Percentiles rank a stretch among this genome's conserved stretches.
Evolutionary conservation across 768 basidiomycete species (phyloP).

Genomic region (Russula compacta): DNA sequence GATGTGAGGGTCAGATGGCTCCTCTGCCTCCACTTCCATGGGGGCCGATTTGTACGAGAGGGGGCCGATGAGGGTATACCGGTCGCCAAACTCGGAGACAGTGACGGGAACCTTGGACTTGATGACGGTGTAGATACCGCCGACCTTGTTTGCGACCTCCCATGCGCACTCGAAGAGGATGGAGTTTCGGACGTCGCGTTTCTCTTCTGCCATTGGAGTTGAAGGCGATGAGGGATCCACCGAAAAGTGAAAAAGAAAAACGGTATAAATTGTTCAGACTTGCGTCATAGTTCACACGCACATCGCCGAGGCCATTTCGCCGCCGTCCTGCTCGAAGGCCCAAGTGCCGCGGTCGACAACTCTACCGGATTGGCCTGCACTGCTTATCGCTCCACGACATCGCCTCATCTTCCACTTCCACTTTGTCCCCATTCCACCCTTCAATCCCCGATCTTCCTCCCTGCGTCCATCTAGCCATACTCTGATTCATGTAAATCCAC

Average conservation of each 20-base stretch:
- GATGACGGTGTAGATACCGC: conserved; percentile 98
- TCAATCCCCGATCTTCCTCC: not conserved
- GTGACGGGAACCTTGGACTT: conserved; percentile 99
- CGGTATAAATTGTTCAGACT: not conserved
- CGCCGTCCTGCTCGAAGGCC: too few relatives aligned
- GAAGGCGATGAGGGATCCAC: conserved; percentile 2
- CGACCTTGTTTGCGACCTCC: conserved; percentile 99
- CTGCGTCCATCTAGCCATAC: too few relatives aligned
- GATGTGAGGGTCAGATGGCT: conserved; percentile 75
- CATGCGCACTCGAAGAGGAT: conserved; percentile 93
- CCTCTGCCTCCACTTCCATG: conserved; percentile 95
- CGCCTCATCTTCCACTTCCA: too few relatives aligned
- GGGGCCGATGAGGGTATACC: conserved; percentile 96
- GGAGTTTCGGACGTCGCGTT: conserved; percentile 70
- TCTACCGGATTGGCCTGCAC: too few relatives aligned
- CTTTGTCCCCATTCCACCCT: not conserved
- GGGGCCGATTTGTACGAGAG: conserved; percentile 96
- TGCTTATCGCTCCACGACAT: not conserved
- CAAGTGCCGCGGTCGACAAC: too few relatives aligned
- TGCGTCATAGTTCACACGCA: conserved; percentile 18
- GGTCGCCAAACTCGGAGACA: conserved; percentile 88
- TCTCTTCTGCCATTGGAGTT: conserved; percentile 27
- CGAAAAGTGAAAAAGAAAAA: not conserved
- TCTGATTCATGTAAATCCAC: too few relatives aligned
- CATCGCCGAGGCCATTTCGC: not conserved